A percentile compares a stretch with the other conserved stretches of the same genome.
phyloP scores from a whole-genome alignment of 768 basidiomycete species.

The Podaxis carcinomalis region DNA sequence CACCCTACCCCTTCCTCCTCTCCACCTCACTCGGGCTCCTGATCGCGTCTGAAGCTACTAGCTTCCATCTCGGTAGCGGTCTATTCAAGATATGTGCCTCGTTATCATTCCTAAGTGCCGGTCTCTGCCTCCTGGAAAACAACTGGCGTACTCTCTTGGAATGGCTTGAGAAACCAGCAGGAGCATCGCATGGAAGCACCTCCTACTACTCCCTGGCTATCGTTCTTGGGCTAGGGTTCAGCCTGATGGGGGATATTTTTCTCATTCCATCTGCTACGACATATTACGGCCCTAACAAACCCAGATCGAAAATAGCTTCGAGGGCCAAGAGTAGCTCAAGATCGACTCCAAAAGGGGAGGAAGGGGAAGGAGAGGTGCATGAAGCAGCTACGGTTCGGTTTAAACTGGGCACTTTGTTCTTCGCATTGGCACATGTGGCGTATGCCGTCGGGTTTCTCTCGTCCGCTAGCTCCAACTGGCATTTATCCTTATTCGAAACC shows the following conservation, averaged over 20 bases:
- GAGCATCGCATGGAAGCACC: background rate
- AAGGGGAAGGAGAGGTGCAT: background rate
- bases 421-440: constrained; percentile 19
- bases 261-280: constrained; percentile 17
- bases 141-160: background rate
- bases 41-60: constrained; percentile 18
- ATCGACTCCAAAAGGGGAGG: background rate
- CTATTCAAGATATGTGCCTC: constrained; percentile 21
- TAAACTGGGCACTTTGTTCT: constrained; percentile 20
- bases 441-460: constrained; percentile 16
- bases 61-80: constrained; percentile 18
- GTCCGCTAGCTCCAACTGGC: background rate
- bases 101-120: constrained; percentile 19
- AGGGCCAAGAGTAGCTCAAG: background rate
- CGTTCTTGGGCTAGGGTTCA: constrained; percentile 18
- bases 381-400: constrained; percentile 18
- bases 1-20: constrained; percentile 17
- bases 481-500: background rate
- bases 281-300: constrained; percentile 6
- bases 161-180: background rate
- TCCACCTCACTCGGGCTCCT: constrained; percentile 16
- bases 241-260: constrained; percentile 20
- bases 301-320: background rate
- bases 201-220: constrained; percentile 8
- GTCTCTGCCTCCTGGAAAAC: constrained; percentile 8